Evolutionary conservation across 2,329 filamentous ascomycete species (phyloP).

Genomic region (Niveomyces coronatus): DNA sequence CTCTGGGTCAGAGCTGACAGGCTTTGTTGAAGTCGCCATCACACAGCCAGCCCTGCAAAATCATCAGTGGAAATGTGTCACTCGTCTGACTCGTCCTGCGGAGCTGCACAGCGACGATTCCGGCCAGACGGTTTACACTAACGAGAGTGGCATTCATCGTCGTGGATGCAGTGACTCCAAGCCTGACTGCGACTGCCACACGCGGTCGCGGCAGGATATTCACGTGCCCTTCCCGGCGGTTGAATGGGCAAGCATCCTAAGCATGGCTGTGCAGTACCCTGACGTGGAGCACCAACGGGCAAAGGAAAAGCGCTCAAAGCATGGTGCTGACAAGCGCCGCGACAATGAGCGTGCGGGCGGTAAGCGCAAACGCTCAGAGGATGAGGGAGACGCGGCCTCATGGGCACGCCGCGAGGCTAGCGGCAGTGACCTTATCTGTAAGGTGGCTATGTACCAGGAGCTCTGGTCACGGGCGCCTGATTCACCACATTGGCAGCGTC

Average conservation of each 20-base stretch:
- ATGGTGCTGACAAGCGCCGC: constrained; percentile 25
- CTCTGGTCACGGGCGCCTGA: constrained; percentile 46
- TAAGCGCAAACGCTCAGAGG: constrained; percentile 31
- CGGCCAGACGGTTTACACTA: constrained; percentile 35
- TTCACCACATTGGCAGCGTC: constrained; percentile 41
- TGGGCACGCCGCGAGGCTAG: constrained; percentile 31
- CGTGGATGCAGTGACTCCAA: constrained; percentile 39
- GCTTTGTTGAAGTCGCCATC: constrained; percentile 48
- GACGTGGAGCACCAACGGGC: constrained; percentile 30
- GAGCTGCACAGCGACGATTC: constrained; percentile 40
- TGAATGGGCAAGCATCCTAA: constrained; percentile 48
- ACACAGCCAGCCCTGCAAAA: constrained; percentile 42
- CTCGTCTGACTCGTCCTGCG: constrained; percentile 44
- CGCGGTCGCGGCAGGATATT: constrained; percentile 36
- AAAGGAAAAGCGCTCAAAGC: constrained; percentile 27
- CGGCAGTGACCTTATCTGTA: constrained; percentile 46
- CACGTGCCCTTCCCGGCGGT: constrained; percentile 48
- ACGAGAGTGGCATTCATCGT: constrained; percentile 43
- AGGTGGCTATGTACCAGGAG: constrained; percentile 59
- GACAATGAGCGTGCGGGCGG: constrained; percentile 21
- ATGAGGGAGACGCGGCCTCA: constrained; percentile 29
- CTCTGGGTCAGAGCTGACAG: constrained; percentile 48
- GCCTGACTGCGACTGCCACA: constrained; percentile 40
- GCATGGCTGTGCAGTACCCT: constrained; percentile 43
- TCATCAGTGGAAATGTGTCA: constrained; percentile 51